Conservation (phyloP, 495 filamentous ascomycete species). For the Rhypophila decipiens region DNA sequence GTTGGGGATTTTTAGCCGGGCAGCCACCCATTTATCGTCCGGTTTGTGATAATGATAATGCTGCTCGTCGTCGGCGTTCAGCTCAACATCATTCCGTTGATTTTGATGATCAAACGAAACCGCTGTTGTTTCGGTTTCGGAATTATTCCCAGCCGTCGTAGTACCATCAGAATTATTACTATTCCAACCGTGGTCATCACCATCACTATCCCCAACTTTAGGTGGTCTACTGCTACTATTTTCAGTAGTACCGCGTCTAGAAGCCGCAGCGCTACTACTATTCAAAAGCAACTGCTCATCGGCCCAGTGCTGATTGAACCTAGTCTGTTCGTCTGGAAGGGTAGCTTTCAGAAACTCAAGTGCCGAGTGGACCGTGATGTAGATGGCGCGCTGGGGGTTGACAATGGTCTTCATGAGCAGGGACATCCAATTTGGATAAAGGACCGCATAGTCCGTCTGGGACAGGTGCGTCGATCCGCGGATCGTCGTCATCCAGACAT, state of each 20-base stretch:
- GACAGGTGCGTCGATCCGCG: conserved; percentile 52
- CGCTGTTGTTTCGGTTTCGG: conserved; percentile 23
- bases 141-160: no score
- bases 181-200: no score
- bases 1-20: conserved; percentile 41
- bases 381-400: conserved; percentile 48
- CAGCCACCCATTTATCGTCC: conserved; percentile 39
- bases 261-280: conserved; percentile 1
- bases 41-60: no score
- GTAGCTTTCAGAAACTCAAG: conserved; percentile 46
- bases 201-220: no score
- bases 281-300: conserved; percentile 38
- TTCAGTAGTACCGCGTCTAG: no score
- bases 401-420: conserved; percentile 52
- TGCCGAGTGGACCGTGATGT: conserved; percentile 49
- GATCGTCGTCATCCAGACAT: conserved; percentile 55
- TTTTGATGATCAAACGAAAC: conserved; percentile 33
- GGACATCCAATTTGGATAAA: conserved; percentile 51
- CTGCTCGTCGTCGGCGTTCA: no score
- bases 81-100: no score
- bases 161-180: no score
- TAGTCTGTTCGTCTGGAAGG: conserved; percentile 28
- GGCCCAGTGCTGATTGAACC: conserved; percentile 24
- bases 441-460: conserved; percentile 53
- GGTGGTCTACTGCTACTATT: no score